Base-by-base conservation (phyloP, 164 flowering plant species). In the Vitis cinerea region DNA sequence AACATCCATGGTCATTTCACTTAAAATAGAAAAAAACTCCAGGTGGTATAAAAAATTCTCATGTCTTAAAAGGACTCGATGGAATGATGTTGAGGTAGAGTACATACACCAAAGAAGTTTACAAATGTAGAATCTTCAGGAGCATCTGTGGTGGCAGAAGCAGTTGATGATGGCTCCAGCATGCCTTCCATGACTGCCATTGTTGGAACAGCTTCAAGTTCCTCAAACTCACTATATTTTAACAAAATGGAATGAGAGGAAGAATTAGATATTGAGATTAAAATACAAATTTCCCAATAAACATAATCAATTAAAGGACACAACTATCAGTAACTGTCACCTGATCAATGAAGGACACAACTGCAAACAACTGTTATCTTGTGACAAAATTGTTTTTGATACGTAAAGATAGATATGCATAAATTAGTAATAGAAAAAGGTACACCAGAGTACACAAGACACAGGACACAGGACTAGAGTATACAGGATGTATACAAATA, bases 161-260 rank as follows among this genome's bases (percentile, higher is more conserved):
- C 12, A 53, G 81, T 49, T 70, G 78, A 63, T 19, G 82, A 60
- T 44, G 86, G 86, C 71, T 87, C 91, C 66, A 82, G 67, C 1
- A 83, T 85, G 17, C 79, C 85, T 66, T 81, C 91, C 69, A 81
- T 76, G 7, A 77, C 73, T 0, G 86, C 72, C 67, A 75, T 74
- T 37, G 79, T 72, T 71, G 87, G 83, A 50, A 74, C 80, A 48
- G 81, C 78, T 77, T 85, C 89, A 64, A 83, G 82, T 66, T 83
- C 89, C 72, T 81, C 85, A 78, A 83, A 81, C 61, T 82, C 91
- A 80, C 91, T 87, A 59, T 68, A 74, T 11, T 13, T 6, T 2
- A 59, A 47, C 9, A 63, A 48, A 2, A 10, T 8, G 27, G 19
- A 67, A 50, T 50, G 9, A 62, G 14, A 27, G n/a, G 7, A 52